These are phyloP conservation scores for Chlamydomonas applanata DNA, from an alignment of 139 green algal species.

Conservation along the genomic window DNA sequence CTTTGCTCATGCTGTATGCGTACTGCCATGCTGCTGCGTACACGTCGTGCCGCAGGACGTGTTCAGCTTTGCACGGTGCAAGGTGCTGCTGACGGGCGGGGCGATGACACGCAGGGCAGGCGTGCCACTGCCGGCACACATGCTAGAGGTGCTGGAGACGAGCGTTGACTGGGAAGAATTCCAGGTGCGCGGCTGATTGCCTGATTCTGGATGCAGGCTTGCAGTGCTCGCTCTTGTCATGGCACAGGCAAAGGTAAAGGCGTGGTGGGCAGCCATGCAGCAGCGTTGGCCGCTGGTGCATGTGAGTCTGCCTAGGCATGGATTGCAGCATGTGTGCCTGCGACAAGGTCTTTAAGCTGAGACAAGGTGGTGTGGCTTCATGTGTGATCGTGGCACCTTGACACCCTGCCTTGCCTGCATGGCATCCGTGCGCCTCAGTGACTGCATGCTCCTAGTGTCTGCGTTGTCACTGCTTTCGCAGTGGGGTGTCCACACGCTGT, in stretches of 20 bases:
- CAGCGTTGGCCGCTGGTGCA: slow-evolving; percentile 2
- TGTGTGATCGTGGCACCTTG: no score
- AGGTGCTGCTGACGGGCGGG: slow-evolving; percentile 45
- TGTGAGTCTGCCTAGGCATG: neutral
- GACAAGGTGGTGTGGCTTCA: no score
- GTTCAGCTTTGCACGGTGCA: slow-evolving; percentile 60
- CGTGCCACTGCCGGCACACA: slow-evolving; percentile 59
- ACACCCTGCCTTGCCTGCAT: no score
- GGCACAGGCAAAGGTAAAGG: no score
- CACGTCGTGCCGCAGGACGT: slow-evolving; percentile 52
- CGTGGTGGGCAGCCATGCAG: no score
- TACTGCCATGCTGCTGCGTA: no score
- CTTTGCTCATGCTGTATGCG: neutral
- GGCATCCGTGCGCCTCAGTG: no score
- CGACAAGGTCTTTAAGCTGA: no score
- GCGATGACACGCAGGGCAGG: slow-evolving; percentile 47
- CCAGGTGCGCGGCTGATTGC: slow-evolving; percentile 47
- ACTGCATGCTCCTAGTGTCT: no score
- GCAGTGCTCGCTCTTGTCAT: no score
- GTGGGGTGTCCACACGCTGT: neutral
- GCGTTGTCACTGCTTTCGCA: neutral
- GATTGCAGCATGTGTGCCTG: no score
- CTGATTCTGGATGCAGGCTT: no score
- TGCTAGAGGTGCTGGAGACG: slow-evolving; percentile 57
- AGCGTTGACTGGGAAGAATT: slow-evolving; percentile 77